Evolutionary conservation across 2,329 filamentous ascomycete species (phyloP), one percentile per base, ranked within the genome.

Genomic region (Hypoxylon rubiginosum): DNA sequence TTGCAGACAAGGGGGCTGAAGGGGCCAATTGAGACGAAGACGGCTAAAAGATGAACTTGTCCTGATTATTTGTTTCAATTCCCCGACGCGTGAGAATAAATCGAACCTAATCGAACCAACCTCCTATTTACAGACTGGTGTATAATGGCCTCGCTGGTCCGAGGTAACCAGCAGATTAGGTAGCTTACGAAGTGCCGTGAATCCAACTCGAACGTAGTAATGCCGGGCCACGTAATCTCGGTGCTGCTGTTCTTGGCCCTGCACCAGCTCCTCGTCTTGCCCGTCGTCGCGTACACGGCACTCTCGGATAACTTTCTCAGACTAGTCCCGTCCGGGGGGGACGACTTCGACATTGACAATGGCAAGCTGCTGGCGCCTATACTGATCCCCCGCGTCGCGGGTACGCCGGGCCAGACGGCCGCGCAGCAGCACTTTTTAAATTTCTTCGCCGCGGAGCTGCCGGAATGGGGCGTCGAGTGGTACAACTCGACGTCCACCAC

Each of bases 401-500:
- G 92, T 6, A 93, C 91, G 0, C 82, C 87, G 2, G 91, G 91
- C 43, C 91, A 90, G 24, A 80, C 80, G 1, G 84, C 82, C 26
- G 91, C 91, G 3, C 88, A 92, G 65, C 83, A 88, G 54, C 92
- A 95, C 77, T 91, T 96, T 64, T 85, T 88, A 59, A 80, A 88
- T 74, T 95, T 91, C 82, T 94, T 95, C 80, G 79, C 79, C 26
- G 84, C 80, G 1, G 82, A 87, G 26, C 84, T 95, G 21, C 92
- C 92, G 0, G 80, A 86, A 58, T 96, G 92, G 92, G 85, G 80
- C 1, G 77, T 94, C 48, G 82, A 88, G 51, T 91, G 91, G 77
- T 91, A 94, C 70, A 96, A 95, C 78, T 92, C 90, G 15, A 91
- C 90, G 0, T 86, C 86, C 11, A 90, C 83, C 59, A 94, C 91